These are phyloP conservation scores for Apophysomyces trapeziformis DNA, from an alignment of 371 early-diverging fungal genomes.

Conservation along the genomic window DNA sequence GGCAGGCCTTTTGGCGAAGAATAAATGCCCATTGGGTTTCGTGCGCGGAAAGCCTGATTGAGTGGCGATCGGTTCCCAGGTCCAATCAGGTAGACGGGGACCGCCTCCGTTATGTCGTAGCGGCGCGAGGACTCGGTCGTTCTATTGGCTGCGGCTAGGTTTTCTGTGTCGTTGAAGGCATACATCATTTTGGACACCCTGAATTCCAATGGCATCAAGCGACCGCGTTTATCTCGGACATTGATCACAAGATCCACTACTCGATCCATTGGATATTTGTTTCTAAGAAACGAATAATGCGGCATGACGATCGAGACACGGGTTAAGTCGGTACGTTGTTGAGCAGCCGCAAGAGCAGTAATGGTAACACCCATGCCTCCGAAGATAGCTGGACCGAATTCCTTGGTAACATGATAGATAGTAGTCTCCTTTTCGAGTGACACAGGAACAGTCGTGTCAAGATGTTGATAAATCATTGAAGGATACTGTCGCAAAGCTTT, in stretches of 20 bases:
- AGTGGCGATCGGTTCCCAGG: slow-evolving; percentile 61
- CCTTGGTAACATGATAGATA: slow-evolving; percentile 64
- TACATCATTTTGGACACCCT: slow-evolving; percentile 52
- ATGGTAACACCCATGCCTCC: slow-evolving; percentile 65
- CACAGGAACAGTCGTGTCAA: slow-evolving; percentile 42
- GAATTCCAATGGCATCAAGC: slow-evolving; percentile 47
- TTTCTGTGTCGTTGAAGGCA: slow-evolving; percentile 34
- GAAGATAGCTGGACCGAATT: slow-evolving; percentile 61
- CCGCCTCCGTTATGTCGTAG: slow-evolving; percentile 18
- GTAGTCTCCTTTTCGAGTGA: slow-evolving; percentile 42
- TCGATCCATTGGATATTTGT: slow-evolving; percentile 33
- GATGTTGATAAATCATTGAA: slow-evolving; percentile 51
- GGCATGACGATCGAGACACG: slow-evolving; percentile 67
- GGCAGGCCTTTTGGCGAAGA: slow-evolving; percentile 54
- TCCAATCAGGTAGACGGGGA: slow-evolving; percentile 67
- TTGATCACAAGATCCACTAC: slow-evolving; percentile 49
- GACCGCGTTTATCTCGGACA: slow-evolving; percentile 53
- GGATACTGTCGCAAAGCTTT: slow-evolving; percentile 52
- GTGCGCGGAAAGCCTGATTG: slow-evolving; percentile 57
- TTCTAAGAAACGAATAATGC: slow-evolving; percentile 58
- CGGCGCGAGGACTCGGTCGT: slow-evolving; percentile 1
- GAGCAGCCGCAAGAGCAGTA: slow-evolving; percentile 65
- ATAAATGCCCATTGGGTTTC: slow-evolving; percentile 52
- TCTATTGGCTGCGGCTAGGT: slow-evolving; percentile 18
- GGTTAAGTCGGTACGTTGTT: slow-evolving; percentile 50